Base-by-base conservation (phyloP, 2,329 filamentous ascomycete species). In the Colletotrichum endophyticum region DNA sequence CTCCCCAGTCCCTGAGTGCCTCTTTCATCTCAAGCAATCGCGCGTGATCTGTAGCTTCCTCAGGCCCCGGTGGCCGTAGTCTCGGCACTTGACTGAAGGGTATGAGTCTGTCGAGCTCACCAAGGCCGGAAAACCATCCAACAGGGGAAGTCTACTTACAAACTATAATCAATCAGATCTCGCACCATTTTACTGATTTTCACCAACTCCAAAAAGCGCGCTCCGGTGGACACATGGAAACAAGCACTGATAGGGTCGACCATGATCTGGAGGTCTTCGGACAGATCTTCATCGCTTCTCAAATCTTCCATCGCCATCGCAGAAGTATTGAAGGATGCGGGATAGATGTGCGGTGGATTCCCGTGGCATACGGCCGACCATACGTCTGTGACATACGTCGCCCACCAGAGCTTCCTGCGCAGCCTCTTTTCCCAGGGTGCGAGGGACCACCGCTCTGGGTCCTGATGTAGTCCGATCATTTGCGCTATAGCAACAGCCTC, bases 301-400 rank as follows among this genome's bases (percentile, higher is more conserved):
- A 88, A 69, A 76, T 89, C 87, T 3, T 88, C 86, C 78, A 88
- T 83, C 8, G 82, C 80, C 8, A 85, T 82, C 4, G 82, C 79
- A 1, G 81, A 73, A 1, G 87, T 89, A 63, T 84, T 85, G 70
- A 86, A 89, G 0, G 87, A 86, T 5, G 81, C 82, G 4, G 78
- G 77, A 64, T 83, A 82, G 30, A 89, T 85, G 76, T 88, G 87
- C 3, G 87, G 86, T 6, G 87, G 86, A 64, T 88, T 88, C 1
- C 88, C 88, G 73, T 89, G 87, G 49, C 85, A 86, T 32, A 88
- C 82, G 2, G 87, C 83, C 2, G 87, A 85, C 88, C 88, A 89
- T 32, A 84, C 84, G 71, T 89, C 88, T 1, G 84, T 82, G 6
- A 84, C 78, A 61, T 85, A 87, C 0, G 84, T 83, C 1, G 85